Evolutionary conservation across 169 alveolate genomes (phyloP), one percentile per base, ranked within the genome.

Genomic region (Eimeria praecox): DNA sequence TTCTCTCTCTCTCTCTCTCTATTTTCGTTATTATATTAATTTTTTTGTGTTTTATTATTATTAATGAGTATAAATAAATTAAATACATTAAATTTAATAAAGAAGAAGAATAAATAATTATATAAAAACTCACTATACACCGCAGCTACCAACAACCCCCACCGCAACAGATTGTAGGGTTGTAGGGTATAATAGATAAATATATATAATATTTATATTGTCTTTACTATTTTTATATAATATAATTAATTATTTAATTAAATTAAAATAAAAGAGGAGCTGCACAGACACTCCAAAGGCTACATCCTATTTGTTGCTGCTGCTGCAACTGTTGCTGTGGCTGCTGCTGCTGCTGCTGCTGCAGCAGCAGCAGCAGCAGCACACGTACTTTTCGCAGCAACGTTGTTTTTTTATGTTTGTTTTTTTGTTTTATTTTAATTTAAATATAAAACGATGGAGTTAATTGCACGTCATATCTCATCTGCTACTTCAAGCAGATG

Each of bases 361-460:
- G 75, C 75, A n/a, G n/a, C n/a, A n/a, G 85, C 85, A n/a, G 85
- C 85, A n/a, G 52, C 85, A n/a, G 85, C 52, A 30, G 77, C 56
- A 49, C 56, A 49, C 56, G 56, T 5, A 5, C 12, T 49, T 49
- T 5, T 12, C 56, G 42, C 77, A 16, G 85, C 85, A n/a, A n/a
- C n/a, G n/a, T n/a, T n/a, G 85, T 24, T 73, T 22, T 16, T 73
- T 22, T 49, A 35, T 33, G 12, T 40, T 40, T 8, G 0, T 73
- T 73, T 38, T 73, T 24, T 73, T 16, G 4, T 5, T 71, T 30
- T 69, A 9, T 44, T 69, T 69, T 8, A 9, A 44, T 69, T 69
- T 69, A 9, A 30, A 69, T 69, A n/a, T 9, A 8, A 3, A 4
- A 77, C 10, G 40, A 77, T 77, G 87, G 87, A 56, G 8, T 62